Evolutionary conservation across 1,284 basidiomycete species (phyloP), one percentile per base, ranked within the genome.

Genomic region (Vanrija sp.): DNA sequence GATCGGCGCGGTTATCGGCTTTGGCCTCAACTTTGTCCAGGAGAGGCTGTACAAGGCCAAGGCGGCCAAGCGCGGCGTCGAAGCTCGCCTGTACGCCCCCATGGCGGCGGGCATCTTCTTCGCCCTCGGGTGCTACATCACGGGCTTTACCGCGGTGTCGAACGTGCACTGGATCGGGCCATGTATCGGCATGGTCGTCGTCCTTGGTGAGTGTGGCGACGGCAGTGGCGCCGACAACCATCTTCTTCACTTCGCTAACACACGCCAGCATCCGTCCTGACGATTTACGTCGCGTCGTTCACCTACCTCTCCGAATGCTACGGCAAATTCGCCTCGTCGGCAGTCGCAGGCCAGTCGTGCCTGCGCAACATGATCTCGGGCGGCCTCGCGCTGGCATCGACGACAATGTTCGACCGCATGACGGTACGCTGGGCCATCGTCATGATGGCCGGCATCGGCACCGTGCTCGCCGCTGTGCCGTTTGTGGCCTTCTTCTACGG

Each of bases 1-100:
- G 87, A 76, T 89, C 38, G 88, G 87, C 2, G 79, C 80, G 6
- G 10, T 82, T 6, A 63, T 87, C 1, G 87, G 86, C 1, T 83
- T 84, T 57, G 49, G 73, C 0, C 78, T 78, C 3, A 86, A 85
- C 62, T 66, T 85, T 15, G 81, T 83, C 58, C 87, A 89, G 74
- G 87, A 90, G 63, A 73, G 68, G 26, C 68, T 88, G 1, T 91
- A 89, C 64, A 76, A 75, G 83, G 86, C 58, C 5, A 75, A 85
- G 57, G 80, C 83, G 18, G 71, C 75, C 1, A 79, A 65, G 15
- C 75, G 80, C 43, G 87, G 87, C 0, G 85, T 87, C 0, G 88
- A 91, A 73, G 88, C 88, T 0, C 81, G 88, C 10, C 73, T 91
- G 21, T 88, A 86, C 60, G 74, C 78, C 18, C 83, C 86, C 3